phyloP scores from a whole-genome alignment of 306 rosid genomes.

The Prunus mira region DNA sequence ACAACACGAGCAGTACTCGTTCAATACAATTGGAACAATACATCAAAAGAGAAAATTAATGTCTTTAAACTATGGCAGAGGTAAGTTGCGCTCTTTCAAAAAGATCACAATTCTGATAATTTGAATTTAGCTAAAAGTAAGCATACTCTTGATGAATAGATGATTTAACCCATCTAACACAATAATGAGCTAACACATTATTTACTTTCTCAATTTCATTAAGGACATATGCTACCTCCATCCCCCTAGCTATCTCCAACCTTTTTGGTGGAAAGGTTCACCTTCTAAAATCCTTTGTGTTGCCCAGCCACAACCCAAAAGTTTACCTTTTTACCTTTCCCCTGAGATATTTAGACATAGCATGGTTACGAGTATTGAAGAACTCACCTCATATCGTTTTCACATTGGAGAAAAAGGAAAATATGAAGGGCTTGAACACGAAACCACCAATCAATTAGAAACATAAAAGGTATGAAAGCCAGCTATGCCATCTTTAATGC shows the following conservation, averaged over 20 bases:
- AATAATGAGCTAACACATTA: neutral
- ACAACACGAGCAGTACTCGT: neutral
- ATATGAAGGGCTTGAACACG: conserved; percentile 28
- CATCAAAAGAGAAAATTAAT: neutral
- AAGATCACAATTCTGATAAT: neutral
- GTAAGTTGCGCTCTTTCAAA: neutral
- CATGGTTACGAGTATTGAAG: conserved; percentile 9
- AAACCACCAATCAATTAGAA: conserved; percentile 23
- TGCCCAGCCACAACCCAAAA: neutral
- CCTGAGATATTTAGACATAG: neutral
- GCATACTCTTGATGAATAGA: neutral
- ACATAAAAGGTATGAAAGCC: conserved; percentile 8
- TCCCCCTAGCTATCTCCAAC: neutral
- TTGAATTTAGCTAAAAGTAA: neutral
- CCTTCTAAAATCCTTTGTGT: neutral
- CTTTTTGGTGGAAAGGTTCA: neutral
- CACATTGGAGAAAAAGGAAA: conserved; percentile 30
- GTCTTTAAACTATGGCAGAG: neutral
- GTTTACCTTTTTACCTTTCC: neutral
- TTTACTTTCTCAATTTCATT: neutral
- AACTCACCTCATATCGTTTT: conserved; percentile 45
- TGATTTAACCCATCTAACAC: neutral
- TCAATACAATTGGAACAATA: neutral
- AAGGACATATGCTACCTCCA: neutral
- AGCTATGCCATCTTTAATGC: conserved; percentile 78